These are phyloP conservation scores for Nemania diffusa DNA, from an alignment of 2,329 filamentous ascomycete genomes.

Conservation along the genomic window DNA sequence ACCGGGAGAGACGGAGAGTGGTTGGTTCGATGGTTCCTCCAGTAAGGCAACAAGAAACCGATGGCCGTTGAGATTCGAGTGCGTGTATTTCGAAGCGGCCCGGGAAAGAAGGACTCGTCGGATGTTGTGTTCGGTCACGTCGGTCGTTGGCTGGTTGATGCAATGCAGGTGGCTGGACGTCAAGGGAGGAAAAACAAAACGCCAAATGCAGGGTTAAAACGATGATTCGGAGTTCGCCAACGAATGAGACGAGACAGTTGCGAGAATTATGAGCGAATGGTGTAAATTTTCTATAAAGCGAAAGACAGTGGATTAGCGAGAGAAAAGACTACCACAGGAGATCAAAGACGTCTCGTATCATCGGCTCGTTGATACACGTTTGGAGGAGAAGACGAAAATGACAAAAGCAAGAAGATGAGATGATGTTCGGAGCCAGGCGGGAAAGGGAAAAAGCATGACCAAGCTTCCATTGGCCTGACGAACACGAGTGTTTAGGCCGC, in stretches of 20 bases:
- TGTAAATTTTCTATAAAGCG: conserved; percentile 41
- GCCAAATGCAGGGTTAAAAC: conserved; percentile 36
- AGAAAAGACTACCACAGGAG: conserved; percentile 20
- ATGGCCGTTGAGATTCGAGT: conserved; percentile 2
- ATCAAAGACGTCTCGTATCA: conserved; percentile 22
- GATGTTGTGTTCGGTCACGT: conserved; percentile 18
- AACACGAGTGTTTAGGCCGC: conserved; percentile 39
- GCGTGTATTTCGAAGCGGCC: not conserved
- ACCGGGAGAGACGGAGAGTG: conserved; percentile 29
- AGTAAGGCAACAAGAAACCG: conserved; percentile 23
- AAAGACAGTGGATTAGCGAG: conserved; percentile 41
- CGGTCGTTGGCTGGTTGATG: conserved; percentile 28
- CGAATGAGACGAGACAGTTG: conserved; percentile 32
- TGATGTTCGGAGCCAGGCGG: conserved; percentile 27
- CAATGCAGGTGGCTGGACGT: conserved; percentile 32
- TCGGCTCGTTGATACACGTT: conserved; percentile 36
- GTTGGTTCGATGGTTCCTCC: conserved; percentile 27
- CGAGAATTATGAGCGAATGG: conserved; percentile 43
- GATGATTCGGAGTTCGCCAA: conserved; percentile 39
- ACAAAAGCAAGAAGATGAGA: conserved; percentile 32
- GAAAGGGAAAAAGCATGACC: conserved; percentile 36
- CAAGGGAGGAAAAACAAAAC: conserved; percentile 36
- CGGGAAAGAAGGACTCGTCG: conserved; percentile 23
- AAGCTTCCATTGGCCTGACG: conserved; percentile 32
- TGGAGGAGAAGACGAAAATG: conserved; percentile 31